Evolutionary conservation across 768 basidiomycete species (phyloP).

Genomic region (Trametes punicea): DNA sequence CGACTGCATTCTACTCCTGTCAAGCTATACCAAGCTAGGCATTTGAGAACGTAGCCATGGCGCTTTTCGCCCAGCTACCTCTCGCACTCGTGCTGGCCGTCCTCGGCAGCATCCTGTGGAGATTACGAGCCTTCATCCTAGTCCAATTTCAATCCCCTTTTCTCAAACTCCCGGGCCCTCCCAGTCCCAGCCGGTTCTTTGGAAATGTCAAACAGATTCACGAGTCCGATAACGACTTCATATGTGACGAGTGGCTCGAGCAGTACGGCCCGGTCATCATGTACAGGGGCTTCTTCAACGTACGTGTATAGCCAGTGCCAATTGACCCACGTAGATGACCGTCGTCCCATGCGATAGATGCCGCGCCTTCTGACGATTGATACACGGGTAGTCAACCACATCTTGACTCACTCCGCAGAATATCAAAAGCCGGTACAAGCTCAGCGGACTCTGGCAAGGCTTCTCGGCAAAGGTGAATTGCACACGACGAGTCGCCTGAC

Average conservation of each 20-base stretch:
- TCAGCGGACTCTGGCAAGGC: slow-evolving; percentile 35
- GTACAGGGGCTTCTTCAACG: slow-evolving; percentile 6
- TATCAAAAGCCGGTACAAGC: slow-evolving; percentile 54
- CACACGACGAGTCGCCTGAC: background rate
- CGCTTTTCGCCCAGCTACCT: background rate
- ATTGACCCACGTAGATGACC: background rate
- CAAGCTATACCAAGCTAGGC: no score
- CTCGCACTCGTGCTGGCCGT: background rate
- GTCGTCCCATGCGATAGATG: no score
- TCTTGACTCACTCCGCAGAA: slow-evolving; percentile 51
- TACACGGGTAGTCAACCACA: slow-evolving; percentile 57
- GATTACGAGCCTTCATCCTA: background rate
- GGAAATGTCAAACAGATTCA: background rate
- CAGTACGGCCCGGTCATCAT: background rate
- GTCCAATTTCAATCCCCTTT: background rate
- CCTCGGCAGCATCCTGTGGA: background rate
- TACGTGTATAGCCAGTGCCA: background rate
- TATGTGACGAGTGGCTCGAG: background rate
- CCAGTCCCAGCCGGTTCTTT: background rate
- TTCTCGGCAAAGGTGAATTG: slow-evolving; percentile 39
- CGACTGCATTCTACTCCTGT: no score
- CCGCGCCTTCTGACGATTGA: slow-evolving; percentile 46
- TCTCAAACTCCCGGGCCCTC: background rate
- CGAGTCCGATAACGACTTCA: background rate
- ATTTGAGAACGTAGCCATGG: no score